Evolutionary conservation across 305 asterid genomes (phyloP).

Genomic region (Salvia sclarea): DNA sequence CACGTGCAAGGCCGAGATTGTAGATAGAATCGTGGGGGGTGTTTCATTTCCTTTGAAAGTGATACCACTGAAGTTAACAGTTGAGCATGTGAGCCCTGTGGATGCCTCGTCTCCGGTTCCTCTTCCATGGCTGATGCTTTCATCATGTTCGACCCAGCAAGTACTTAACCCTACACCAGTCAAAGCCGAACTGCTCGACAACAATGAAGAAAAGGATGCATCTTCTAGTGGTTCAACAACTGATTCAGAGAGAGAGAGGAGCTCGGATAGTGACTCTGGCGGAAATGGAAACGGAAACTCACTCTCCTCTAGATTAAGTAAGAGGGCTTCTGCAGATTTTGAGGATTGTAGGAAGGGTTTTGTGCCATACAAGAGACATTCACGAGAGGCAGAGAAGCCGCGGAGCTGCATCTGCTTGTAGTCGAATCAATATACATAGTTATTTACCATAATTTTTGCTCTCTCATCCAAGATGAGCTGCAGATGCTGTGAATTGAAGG

Average conservation of each 20-base stretch:
- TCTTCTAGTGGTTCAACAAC: slow-evolving; percentile 51
- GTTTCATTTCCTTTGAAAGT: slow-evolving; percentile 29
- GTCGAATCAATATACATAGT: neutral
- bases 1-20: slow-evolving; percentile 27
- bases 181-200: slow-evolving; percentile 32
- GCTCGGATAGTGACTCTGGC: slow-evolving; percentile 9
- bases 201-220: slow-evolving; percentile 41
- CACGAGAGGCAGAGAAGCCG: slow-evolving; percentile 50
- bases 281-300: slow-evolving; percentile 10
- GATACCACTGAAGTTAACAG: slow-evolving; percentile 22
- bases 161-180: slow-evolving; percentile 49
- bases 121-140: slow-evolving; percentile 46
- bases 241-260: slow-evolving; percentile 22
- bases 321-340: slow-evolving; percentile 36
- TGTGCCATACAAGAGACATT: slow-evolving; percentile 63
- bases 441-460: neutral
- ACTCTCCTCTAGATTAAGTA: slow-evolving; percentile 31
- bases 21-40: slow-evolving; percentile 26
- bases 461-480: slow-evolving; percentile 14
- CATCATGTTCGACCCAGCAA: slow-evolving; percentile 30
- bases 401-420: slow-evolving; percentile 53
- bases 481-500: neutral
- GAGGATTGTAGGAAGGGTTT: slow-evolving; percentile 53
- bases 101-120: slow-evolving; percentile 14
- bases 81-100: neutral